Percentiles rank a stretch among this genome's conserved stretches.
Conservation (phyloP, 164 flowering plant genomes). For the Sextonia rubra region DNA sequence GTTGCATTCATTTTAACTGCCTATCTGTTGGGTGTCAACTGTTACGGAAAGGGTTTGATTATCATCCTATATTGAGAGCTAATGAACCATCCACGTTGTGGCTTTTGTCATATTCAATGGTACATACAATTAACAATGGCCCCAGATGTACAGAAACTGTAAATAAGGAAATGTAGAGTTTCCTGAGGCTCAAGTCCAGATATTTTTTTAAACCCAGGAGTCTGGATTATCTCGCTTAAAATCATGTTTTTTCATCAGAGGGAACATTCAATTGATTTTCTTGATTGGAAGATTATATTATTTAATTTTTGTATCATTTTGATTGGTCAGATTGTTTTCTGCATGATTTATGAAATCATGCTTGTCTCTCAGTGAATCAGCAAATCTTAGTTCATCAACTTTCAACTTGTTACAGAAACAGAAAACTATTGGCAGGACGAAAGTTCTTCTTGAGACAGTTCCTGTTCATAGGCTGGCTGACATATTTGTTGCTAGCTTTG, state of each 20-base stretch:
- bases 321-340: background rate
- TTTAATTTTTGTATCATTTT: background rate
- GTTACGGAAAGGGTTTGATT: no score
- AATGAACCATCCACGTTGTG: background rate
- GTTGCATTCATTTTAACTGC: no score
- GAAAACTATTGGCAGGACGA: conserved; percentile 89
- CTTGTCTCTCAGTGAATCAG: background rate
- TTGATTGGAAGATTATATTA: background rate
- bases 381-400: background rate
- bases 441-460: conserved; percentile 90
- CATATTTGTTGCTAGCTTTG: conserved; percentile 99
- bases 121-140: background rate
- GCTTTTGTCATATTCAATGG: background rate
- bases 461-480: conserved; percentile 95
- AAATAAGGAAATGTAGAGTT: background rate
- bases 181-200: background rate
- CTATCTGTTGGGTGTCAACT: no score
- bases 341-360: background rate
- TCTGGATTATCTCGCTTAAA: no score
- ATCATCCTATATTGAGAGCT: no score
- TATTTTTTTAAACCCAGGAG: background rate
- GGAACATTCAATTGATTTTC: background rate
- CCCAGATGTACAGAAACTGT: background rate
- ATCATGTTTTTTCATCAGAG: no score
- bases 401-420: conserved; percentile 53